A percentile compares a stretch with the other conserved stretches of the same genome.
These are phyloP conservation scores for Ceratocystis huliohia DNA, from an alignment of 2,329 filamentous ascomycete species.

Conservation along the genomic window DNA sequence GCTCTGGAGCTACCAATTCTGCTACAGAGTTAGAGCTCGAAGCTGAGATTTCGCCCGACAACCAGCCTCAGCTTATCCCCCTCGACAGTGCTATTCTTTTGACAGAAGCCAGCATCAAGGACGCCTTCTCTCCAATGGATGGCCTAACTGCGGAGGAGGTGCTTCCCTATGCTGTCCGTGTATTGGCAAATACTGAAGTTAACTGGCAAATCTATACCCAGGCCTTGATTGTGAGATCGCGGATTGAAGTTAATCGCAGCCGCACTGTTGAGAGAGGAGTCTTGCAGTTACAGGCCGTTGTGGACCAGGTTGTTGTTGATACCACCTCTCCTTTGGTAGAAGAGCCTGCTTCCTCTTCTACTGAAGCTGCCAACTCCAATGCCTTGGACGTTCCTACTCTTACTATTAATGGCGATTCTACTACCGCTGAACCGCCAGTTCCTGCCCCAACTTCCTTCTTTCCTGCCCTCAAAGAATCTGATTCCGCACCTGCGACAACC, in stretches of 20 bases:
- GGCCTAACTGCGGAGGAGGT: conserved; percentile 88
- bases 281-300: conserved; percentile 83
- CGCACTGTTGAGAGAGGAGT: conserved; percentile 81
- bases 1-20: conserved; percentile 35
- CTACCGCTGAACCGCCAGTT: conserved; percentile 19
- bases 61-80: conserved; percentile 69
- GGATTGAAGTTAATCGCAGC: conserved; percentile 78
- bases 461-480: conserved; percentile 55
- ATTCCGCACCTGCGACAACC: conserved; percentile 65
- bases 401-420: conserved; percentile 25
- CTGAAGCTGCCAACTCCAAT: conserved; percentile 21
- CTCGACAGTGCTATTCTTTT: conserved; percentile 85
- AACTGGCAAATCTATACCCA: conserved; percentile 99
- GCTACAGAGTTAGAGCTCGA: conserved; percentile 33
- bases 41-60: conserved; percentile 54
- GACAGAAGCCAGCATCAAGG: conserved; percentile 76
- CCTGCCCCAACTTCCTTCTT: conserved; percentile 62
- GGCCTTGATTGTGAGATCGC: conserved; percentile 73
- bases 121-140: conserved; percentile 70
- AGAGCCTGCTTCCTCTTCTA: not conserved
- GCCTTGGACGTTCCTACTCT: not conserved
- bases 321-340: conserved; percentile 37
- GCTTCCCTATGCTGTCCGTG: conserved; percentile 76
- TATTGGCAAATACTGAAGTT: conserved; percentile 74
- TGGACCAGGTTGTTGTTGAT: conserved; percentile 88